Evolutionary conservation across 768 basidiomycete species (phyloP), one percentile per base, ranked within the genome.

Genomic region (Pisolithus sp.): DNA sequence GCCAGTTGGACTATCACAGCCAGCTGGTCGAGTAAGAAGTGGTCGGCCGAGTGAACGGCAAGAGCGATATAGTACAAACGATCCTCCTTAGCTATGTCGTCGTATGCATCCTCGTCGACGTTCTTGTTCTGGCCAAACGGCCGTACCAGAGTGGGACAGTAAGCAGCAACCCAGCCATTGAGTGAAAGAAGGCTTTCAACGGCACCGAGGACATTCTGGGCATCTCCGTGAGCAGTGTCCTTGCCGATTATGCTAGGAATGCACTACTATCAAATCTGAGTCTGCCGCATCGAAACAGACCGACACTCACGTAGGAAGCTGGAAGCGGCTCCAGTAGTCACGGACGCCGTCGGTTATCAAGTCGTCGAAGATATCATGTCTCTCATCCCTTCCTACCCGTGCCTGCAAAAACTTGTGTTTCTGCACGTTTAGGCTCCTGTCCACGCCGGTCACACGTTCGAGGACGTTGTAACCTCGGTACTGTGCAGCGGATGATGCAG

Each of bases 1-100:
- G 90, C 90, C 63, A 99, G 81, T 66, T 99, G 96, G 8, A 99
- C 89, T 58, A 99, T 98, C 60, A 96, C 91, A 18, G 96, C 92
- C 43, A 99, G 84, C 67, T 99, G 96, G 72, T 98, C 96, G 57
- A 97, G 90, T 49, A 98, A 82, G 73, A 99, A 99, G 67, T 99
- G 96, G 74, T 99, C 96, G 2, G 96, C 96, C 4, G 93, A 95
- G 68, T 99, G 95, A 42, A 99, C 89, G 57, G 94, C 82, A 59
- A 98, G 87, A 51, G 92, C 94, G 56, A 99, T 80, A 67, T 86
- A 99, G 75, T 97, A 99, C 17, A 97, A 76, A 58, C 87, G 85
- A 59, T 90, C 85, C 49, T 86, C 80, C 31, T 77, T 77, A 23
- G 86, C 82, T 55, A 99, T 83, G 68, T 94, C 93, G 60, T 92